Conservation (phyloP, 495 filamentous ascomycete genomes). For the Cudoniella acicularis region DNA sequence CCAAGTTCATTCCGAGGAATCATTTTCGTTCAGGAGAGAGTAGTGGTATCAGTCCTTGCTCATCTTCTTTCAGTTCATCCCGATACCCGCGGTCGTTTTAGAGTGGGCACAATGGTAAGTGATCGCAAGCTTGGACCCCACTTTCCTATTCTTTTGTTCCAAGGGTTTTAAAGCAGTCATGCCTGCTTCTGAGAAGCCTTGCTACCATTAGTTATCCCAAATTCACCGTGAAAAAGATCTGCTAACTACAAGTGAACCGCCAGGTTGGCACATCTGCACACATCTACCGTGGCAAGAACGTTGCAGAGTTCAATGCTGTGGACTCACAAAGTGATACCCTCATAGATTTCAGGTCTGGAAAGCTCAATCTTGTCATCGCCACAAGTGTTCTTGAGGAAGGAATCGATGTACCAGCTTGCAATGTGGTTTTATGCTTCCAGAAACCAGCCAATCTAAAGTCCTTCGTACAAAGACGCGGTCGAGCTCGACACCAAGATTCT, state of each 20-base stretch:
- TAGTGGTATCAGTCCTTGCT: constrained; percentile 63
- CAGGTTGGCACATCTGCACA: constrained; percentile 63
- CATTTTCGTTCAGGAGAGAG: constrained; percentile 74
- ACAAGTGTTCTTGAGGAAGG: constrained; percentile 91
- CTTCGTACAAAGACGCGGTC: constrained; percentile 83
- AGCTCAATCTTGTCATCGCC: constrained; percentile 73
- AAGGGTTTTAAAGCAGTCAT: too few relatives aligned
- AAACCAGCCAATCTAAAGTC: constrained; percentile 72
- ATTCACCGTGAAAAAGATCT: too few relatives aligned
- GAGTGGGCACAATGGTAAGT: constrained; percentile 64
- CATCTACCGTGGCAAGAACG: constrained; percentile 40
- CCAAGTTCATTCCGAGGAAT: constrained; percentile 47
- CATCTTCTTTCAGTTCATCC: constrained; percentile 63
- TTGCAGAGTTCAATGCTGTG: constrained; percentile 58
- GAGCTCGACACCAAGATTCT: constrained; percentile 70
- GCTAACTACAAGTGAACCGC: too few relatives aligned
- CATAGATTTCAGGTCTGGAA: constrained; percentile 62
- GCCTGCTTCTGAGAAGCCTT: too few relatives aligned
- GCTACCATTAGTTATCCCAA: too few relatives aligned
- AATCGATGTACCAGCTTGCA: constrained; percentile 82
- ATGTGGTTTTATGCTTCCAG: constrained; percentile 84
- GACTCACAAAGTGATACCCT: constrained; percentile 58
- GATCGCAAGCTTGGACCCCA: too few relatives aligned
- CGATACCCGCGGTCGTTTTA: constrained; percentile 51
- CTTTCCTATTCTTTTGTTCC: too few relatives aligned